Evolutionary conservation across 495 filamentous ascomycete genomes (phyloP).

Genomic region (Venustampulla echinocandica): DNA sequence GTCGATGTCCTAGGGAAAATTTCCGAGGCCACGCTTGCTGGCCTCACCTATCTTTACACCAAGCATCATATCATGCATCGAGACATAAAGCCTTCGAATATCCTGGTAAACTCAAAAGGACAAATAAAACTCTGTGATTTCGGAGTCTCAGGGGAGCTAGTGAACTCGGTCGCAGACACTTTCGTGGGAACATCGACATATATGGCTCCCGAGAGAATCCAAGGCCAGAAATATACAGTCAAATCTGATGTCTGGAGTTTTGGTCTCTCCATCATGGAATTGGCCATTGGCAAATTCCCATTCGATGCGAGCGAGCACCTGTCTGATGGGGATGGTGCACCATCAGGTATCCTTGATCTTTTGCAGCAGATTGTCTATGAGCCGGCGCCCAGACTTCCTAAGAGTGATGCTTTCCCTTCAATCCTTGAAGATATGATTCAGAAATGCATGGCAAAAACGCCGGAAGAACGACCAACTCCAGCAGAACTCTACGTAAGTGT

Average conservation of each 20-base stretch:
- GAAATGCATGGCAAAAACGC: constrained; percentile 84
- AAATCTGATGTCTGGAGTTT: constrained; percentile 99
- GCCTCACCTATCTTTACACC: constrained; percentile 88
- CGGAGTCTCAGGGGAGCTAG: constrained; percentile 89
- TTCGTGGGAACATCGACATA: constrained; percentile 98
- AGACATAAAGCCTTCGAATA: constrained; percentile 97
- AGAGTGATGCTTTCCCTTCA: constrained; percentile 91
- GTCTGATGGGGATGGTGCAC: constrained; percentile 58
- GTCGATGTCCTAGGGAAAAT: constrained; percentile 99
- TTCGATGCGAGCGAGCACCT: constrained; percentile 71
- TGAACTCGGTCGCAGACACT: constrained; percentile 94
- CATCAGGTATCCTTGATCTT: constrained; percentile 91
- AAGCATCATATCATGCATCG: constrained; percentile 95
- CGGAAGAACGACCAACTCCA: constrained; percentile 81
- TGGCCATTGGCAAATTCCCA: constrained; percentile 93
- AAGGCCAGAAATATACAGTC: constrained; percentile 92
- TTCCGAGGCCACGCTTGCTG: constrained; percentile 90
- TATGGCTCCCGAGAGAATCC: constrained; percentile 97
- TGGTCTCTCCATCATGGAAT: constrained; percentile 89
- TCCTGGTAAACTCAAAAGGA: constrained; percentile 87
- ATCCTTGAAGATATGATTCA: constrained; percentile 95
- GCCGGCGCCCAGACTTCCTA: constrained; percentile 82
- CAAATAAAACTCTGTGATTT: constrained; percentile 98
- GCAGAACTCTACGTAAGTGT: constrained; percentile 66
- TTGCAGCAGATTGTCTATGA: constrained; percentile 97